Base-by-base conservation (phyloP, 108 stramenopile species). In the Pseudonitzschia delicatissima region DNA sequence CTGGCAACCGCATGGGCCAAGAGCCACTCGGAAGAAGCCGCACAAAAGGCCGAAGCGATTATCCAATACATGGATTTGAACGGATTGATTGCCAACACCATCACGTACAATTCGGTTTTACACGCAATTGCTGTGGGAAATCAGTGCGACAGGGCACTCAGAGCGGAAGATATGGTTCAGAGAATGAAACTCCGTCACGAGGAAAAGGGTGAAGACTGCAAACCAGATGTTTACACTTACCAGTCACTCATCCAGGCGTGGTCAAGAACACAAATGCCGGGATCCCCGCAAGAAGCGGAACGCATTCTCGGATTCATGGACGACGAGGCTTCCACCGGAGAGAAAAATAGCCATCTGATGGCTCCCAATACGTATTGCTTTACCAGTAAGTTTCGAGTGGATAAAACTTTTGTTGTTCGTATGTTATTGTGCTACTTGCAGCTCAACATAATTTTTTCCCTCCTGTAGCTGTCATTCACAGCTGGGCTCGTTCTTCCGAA, bases 81-180 rank as follows among this genome's bases (percentile, higher is more conserved):
- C 12, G 67, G 68, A 36, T 51, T 82, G 40, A 66, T 67, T 65
- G 81, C 87, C 0, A 85, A 77, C 58, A 82, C 76, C 0, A 71
- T 78, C 27, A 85, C 81, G 26, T 87, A 82, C 74, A 87, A 87
- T 45, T 47, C 75, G 9, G 77, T 85, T 0, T 47, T 87, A 21
- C 64, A 76, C n/a, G 80, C 82, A 15, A 77, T 78, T 67, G 83
- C 79, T 15, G 67, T 74, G 33, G 71, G 75, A 25, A 45, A 58
- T 42, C 27, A 63, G 17, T 52, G 57, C 45, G 78, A 77, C 15
- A 82, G 77, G 32, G 82, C 80, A 5, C 21, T 59, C 31, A 62
- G 55, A 32, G 82, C 77, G 5, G 69, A 74, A 50, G 50, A 64
- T 6, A 45, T 86, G 21, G 53, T 86, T 5, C 62, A 75, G 42